Evolutionary conservation across 2,329 filamentous ascomycete species (phyloP).

Genomic region (Paecilomyces sp.): DNA sequence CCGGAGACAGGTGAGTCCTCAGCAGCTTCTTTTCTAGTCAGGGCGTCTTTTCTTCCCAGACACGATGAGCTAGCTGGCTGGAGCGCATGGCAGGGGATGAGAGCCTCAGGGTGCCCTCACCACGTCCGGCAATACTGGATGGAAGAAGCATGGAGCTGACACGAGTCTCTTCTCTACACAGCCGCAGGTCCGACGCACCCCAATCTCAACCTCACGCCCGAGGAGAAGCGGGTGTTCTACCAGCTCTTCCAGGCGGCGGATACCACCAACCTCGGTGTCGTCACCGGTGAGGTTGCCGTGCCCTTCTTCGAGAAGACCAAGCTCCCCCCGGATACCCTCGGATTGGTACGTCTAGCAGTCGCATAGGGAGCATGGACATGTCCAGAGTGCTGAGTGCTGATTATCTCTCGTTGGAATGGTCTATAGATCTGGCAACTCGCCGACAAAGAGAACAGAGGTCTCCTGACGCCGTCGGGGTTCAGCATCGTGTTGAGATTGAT

Average conservation of each 20-base stretch:
- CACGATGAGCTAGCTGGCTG: neutral
- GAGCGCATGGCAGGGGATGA: neutral
- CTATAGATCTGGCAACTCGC: slow-evolving; percentile 96
- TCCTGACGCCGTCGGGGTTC: slow-evolving; percentile 88
- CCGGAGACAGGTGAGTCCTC: slow-evolving; percentile 11
- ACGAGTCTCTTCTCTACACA: slow-evolving; percentile 4
- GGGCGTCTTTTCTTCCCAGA: neutral
- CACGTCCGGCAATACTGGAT: neutral
- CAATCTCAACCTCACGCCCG: slow-evolving; percentile 75
- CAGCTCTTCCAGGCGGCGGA: slow-evolving; percentile 92
- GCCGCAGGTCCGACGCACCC: slow-evolving; percentile 38
- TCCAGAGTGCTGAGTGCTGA: slow-evolving; percentile 1
- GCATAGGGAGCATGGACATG: neutral
- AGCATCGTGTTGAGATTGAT: slow-evolving; percentile 89
- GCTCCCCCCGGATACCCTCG: slow-evolving; percentile 75
- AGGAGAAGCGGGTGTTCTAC: slow-evolving; percentile 90
- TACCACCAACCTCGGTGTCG: slow-evolving; percentile 81
- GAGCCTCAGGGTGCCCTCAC: neutral
- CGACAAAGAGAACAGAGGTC: slow-evolving; percentile 90
- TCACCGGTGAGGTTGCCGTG: slow-evolving; percentile 92
- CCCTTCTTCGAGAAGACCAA: slow-evolving; percentile 97
- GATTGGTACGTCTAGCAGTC: slow-evolving; percentile 58
- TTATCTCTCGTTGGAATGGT: neutral
- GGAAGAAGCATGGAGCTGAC: slow-evolving; percentile 16
- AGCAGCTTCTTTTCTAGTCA: neutral